Base-by-base conservation (phyloP, 2,329 filamentous ascomycete genomes). In the Canariomyces notabilis region DNA sequence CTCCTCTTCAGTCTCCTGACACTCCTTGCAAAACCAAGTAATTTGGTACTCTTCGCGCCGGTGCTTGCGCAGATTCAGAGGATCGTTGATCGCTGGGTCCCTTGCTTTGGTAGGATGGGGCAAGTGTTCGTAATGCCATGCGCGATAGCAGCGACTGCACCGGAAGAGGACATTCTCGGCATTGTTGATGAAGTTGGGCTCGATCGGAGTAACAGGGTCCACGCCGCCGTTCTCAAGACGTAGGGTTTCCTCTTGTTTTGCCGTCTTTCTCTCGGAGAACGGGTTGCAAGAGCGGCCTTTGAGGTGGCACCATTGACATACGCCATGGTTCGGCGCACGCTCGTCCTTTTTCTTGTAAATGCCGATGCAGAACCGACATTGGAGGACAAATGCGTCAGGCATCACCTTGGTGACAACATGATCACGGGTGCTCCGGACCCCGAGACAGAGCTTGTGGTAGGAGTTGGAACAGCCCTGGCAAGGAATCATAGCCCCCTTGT, bases 401-500 rank as follows among this genome's bases (percentile, higher is more conserved):
- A 74, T 82, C 42, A 96, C 67, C 63, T 97, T 98, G 19, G 89
- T 97, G 8, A 88, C 88, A 29, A 93, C 70, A 63, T 97, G 93
- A n/a, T 95, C 89, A 50, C 93, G 78, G 11, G 64, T 71, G 42
- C 76, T 78, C 40, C 93, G 80, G 39, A 75, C 72, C 1, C 91
- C 89, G 21, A 98, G 73, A 60, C 93, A 98, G 33, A 69, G 69
- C 63, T 87, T 88, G 66, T 98, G 93, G 56, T 89, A 95, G 0
- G 86, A 76, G 38, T 83, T 73, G 2, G 84, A 89, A 63, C 93
- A 98, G 22, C 93, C 93, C 67, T 98, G 94, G 57, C 93, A 98
- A 60, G 84, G 83, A 26, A 98, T 76, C 19, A 98, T 71, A 32
- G 78, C 72, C 1, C 87, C 89, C 60, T 82, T 84, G 47, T 72